These are phyloP conservation scores for Crithidia sp. DNA, from an alignment of 208 protist species.

Conservation along the genomic window DNA sequence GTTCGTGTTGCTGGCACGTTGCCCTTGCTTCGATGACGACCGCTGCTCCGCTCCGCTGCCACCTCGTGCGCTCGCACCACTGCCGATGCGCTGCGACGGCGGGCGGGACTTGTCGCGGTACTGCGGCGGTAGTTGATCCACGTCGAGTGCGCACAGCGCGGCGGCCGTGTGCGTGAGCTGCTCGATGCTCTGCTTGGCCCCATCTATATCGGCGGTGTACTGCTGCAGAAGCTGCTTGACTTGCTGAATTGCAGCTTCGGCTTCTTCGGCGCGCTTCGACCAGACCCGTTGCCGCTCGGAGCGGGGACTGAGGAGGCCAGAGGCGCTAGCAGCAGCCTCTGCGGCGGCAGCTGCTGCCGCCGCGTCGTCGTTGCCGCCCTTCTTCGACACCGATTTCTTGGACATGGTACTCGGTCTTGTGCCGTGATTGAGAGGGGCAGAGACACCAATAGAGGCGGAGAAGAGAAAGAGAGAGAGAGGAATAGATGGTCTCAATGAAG, in stretches of 20 bases:
- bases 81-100: constrained; percentile 11
- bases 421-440: not conserved
- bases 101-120: constrained; percentile 21
- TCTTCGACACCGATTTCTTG: constrained; percentile 16
- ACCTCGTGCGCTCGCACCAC: not conserved
- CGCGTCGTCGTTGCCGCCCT: constrained; percentile 2
- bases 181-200: constrained; percentile 17
- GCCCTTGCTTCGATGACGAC: constrained; percentile 5
- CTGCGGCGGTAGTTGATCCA: constrained; percentile 25
- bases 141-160: constrained; percentile 19
- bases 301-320: constrained; percentile 14
- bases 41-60: constrained; percentile 10
- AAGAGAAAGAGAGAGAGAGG: not conserved
- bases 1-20: not conserved
- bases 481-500: too few relatives aligned
- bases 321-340: not conserved
- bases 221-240: constrained; percentile 33
- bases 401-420: constrained; percentile 5
- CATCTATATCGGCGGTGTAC: constrained; percentile 16
- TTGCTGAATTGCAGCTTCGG: constrained; percentile 17
- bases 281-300: constrained; percentile 15
- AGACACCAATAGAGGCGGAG: not conserved
- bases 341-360: not conserved
- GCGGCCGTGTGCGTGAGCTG: constrained; percentile 20
- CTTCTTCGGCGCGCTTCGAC: constrained; percentile 25